phyloP scores from a whole-genome alignment of 192 early-diverging fungal genomes.

The Linnemannia hyalina region DNA sequence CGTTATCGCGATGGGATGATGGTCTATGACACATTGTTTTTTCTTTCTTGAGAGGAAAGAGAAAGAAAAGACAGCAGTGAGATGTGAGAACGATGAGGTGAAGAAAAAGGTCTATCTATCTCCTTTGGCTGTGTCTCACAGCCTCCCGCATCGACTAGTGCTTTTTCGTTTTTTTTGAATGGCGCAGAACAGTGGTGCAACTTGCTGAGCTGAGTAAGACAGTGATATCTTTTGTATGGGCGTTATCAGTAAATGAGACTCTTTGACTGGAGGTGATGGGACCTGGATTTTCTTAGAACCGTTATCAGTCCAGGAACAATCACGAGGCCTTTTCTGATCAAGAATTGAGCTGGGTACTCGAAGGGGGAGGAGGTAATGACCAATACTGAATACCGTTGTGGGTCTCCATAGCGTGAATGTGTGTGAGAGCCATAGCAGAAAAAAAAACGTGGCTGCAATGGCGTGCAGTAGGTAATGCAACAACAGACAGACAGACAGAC shows the following conservation, averaged over 20 bases:
- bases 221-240: not conserved
- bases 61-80: not conserved
- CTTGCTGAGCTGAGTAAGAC: not conserved
- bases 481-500: too few relatives aligned
- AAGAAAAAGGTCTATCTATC: not conserved
- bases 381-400: not conserved
- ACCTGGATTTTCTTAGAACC: not conserved
- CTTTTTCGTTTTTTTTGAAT: too few relatives aligned
- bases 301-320: not conserved
- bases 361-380: not conserved
- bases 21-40: not conserved
- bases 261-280: not conserved
- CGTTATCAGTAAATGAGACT: too few relatives aligned
- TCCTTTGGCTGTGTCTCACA: too few relatives aligned
- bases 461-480: not conserved
- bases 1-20: not conserved
- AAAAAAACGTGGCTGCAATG: too few relatives aligned
- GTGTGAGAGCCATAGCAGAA: not conserved
- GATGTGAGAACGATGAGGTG: not conserved
- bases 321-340: not conserved
- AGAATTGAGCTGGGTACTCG: not conserved
- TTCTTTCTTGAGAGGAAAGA: not conserved
- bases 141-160: too few relatives aligned
- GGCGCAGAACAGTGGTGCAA: too few relatives aligned
- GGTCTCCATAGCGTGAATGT: not conserved